Conservation (phyloP, 352 stramenopile genomes). For the Globisporangium irregulare region DNA sequence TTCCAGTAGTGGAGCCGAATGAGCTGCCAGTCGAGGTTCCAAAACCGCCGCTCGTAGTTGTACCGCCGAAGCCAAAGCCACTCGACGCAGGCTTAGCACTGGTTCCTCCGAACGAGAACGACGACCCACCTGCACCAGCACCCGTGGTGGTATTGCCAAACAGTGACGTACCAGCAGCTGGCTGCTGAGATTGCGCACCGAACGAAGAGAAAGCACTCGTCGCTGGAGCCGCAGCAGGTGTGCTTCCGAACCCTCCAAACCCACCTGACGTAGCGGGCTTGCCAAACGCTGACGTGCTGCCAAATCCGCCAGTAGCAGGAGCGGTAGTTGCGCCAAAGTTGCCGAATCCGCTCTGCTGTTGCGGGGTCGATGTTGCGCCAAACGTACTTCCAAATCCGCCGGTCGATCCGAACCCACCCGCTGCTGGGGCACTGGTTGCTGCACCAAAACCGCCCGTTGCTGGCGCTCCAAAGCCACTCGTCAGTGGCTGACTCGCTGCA, state of each 20-base stretch:
- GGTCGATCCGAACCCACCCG: conserved; percentile 34
- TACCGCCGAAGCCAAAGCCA: conserved; percentile 45
- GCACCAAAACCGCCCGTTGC: conserved; percentile 35
- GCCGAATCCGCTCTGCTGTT: conserved; percentile 45
- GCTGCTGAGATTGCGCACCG: conserved; percentile 32
- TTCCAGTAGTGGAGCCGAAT: conserved; percentile 30
- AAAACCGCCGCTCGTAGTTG: conserved; percentile 28
- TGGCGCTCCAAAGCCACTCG: conserved; percentile 41
- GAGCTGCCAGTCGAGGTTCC: conserved; percentile 30
- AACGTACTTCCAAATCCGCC: conserved; percentile 56
- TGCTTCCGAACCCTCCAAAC: conserved; percentile 40
- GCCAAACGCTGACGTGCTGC: conserved; percentile 38
- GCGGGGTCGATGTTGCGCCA: conserved; percentile 34
- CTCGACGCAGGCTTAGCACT: conserved; percentile 31
- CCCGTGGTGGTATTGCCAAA: conserved; percentile 36
- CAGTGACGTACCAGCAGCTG: conserved; percentile 30
- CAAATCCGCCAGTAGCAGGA: conserved; percentile 39
- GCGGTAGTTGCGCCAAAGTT: conserved; percentile 42
- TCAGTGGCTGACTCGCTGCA: conserved; percentile 20
- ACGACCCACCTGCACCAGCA: conserved; percentile 27
- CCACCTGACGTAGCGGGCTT: conserved; percentile 34
- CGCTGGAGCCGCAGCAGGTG: conserved; percentile 28
- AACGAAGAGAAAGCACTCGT: conserved; percentile 40
- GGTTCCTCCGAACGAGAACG: conserved; percentile 39
- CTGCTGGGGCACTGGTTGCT: conserved; percentile 20